phyloP scores from a whole-genome alignment of 371 early-diverging fungal species.

The Basidiobolus meristosporus region DNA sequence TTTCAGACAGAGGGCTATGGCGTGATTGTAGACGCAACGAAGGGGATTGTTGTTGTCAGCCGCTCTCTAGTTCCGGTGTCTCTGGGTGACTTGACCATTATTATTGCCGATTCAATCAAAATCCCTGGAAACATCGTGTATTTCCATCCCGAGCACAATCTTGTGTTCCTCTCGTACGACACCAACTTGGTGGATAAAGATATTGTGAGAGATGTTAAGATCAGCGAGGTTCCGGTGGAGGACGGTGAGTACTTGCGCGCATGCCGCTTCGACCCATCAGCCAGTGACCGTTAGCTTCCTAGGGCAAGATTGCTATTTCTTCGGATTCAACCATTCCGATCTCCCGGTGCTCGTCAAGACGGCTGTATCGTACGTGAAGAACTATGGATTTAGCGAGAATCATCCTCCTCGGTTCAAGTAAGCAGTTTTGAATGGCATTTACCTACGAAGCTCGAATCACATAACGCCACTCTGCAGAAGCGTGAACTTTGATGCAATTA shows the following conservation, averaged over 20 bases:
- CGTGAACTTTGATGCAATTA: conserved; percentile 66
- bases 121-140: conserved; percentile 47
- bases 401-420: conserved; percentile 71
- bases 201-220: conserved; percentile 33
- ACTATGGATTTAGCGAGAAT: conserved; percentile 58
- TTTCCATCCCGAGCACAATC: conserved; percentile 67
- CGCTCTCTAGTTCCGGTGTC: conserved; percentile 59
- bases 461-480: no score
- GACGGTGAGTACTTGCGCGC: conserved; percentile 30
- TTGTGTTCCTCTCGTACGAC: conserved; percentile 56
- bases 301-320: conserved; percentile 33
- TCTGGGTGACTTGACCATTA: conserved; percentile 50
- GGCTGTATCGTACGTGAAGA: conserved; percentile 53
- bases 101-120: conserved; percentile 54
- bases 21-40: conserved; percentile 44
- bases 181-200: conserved; percentile 29
- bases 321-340: conserved; percentile 62
- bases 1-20: conserved; percentile 55
- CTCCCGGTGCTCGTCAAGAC: conserved; percentile 49
- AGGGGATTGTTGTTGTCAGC: conserved; percentile 54
- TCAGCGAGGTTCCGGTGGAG: conserved; percentile 29
- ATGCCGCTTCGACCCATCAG: neutral
- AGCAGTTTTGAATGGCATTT: no score
- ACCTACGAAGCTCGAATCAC: no score
- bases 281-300: no score